Evolutionary conservation across 306 rosid species (phyloP), one percentile per base, ranked within the genome.

Genomic region (Dalbergia oliveri): DNA sequence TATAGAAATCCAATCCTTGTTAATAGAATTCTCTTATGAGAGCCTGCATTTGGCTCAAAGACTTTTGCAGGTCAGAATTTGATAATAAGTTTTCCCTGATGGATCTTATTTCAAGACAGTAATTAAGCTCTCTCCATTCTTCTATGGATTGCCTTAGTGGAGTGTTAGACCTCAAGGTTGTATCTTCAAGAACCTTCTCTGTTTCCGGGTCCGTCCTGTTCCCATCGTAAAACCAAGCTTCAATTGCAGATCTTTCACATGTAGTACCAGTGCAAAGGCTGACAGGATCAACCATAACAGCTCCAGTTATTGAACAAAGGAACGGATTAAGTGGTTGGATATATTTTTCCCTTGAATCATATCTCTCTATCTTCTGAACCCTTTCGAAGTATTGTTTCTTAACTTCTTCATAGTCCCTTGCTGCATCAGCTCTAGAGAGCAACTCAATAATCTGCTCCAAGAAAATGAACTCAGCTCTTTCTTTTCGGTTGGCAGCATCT

Each of bases 221-320:
- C 6, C 93, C 94, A 62, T 73, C 57, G 11, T 81, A 74, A 70
- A 93, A 84, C 97, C 93, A 87, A 73, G 74, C 80, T 60, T 79
- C 79, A 73, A 93, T 87, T 39, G 98, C 90, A 66, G 88, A 86
- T 87, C 93, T 85, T 89, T 93, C 98, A 71, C 94, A 93, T 58
- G 98, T 91, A 57, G 97, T 93, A 37, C 97, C 97, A 3, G 97
- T 93, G 84, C 89, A 84, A 81, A 93, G 98, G 84, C 97, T 93
- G 71, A 91, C 98, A 35, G 98, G 98, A 83, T 93, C 98, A 37
- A 69, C 88, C 98, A 93, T 93, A 85, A 93, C 92, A 8, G 79
- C 78, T 63, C 77, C 63, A 9, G 79, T 87, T 73, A 93, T 83
- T 5, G 87, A 54, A 53, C 97, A 93, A 60, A 62, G 73, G 83